Base-by-base conservation (phyloP, 140 eudicot species). In the Stevia rebaudiana region DNA sequence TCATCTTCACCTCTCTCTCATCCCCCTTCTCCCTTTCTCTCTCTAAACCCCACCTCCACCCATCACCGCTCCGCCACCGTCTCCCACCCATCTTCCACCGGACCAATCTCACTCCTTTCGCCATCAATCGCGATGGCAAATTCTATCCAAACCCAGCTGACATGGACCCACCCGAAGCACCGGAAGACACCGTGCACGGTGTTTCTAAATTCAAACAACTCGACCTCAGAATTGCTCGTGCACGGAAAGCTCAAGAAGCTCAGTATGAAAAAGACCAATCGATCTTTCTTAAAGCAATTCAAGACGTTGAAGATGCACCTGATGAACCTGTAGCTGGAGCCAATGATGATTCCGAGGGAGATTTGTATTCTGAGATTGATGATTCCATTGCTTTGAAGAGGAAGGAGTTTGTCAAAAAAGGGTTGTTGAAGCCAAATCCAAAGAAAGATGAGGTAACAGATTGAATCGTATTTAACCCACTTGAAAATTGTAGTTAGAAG, bases 81-180 rank as follows among this genome's bases (percentile, higher is more conserved):
- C 39, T n/a, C 28, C 68, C 76, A 52, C 83, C 77, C 64, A 41
- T 54, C 24, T 51, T 61, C 74, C 86, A 35, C 73, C 70, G 39
- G 11, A 59, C 37, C 67, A 54, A 10, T 2, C 50, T 67, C 58
- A 54, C 82, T 67, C 73, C 76, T 48, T 86, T 81, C 11, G 95
- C 97, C 68, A 73, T 79, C n/a, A 78, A 80, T n/a, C 77, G 81
- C 12, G 80, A 82, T 65, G 95, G 89, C 21, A 87, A 80, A 51
- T 75, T 49, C 83, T 79, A 84, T 76, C 92, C 98, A 12, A 73
- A 65, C 74, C 95, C 98, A n/a, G 49, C 92, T 3, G 95, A 82
- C 65, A 76, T 78, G 36, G 98, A 92, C 75, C 98, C 98, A 0
- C 98, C 98, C 0, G 98, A 92, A 71, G 98, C 96, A 7, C 87